Conservation (phyloP, 306 rosid genomes). For the Cyamopsis tetragonoloba region DNA sequence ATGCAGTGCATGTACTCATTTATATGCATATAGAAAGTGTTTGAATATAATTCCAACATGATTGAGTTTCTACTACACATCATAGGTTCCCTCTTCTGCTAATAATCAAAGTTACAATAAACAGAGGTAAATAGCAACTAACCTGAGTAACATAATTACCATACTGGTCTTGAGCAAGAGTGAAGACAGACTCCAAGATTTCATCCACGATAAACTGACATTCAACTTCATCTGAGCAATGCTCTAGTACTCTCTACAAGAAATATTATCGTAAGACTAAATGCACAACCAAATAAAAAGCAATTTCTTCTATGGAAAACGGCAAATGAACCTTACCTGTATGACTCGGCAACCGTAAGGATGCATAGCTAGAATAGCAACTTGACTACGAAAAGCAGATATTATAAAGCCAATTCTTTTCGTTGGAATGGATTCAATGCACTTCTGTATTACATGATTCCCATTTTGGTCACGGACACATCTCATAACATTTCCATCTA, state of each 20-base stretch:
- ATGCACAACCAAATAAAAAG: neutral
- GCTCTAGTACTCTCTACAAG: constrained; percentile 60
- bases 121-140: constrained; percentile 13
- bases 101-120: neutral
- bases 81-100: neutral
- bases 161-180: constrained; percentile 63
- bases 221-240: constrained; percentile 45
- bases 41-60: neutral
- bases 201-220: constrained; percentile 67
- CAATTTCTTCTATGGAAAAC: neutral
- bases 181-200: constrained; percentile 52
- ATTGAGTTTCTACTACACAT: neutral
- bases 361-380: constrained; percentile 48
- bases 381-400: constrained; percentile 55
- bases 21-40: neutral
- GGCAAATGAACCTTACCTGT: constrained; percentile 37
- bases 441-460: constrained; percentile 69
- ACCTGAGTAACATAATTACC: constrained; percentile 71
- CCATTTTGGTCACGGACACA: constrained; percentile 67
- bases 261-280: constrained; percentile 16
- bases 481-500: constrained; percentile 59
- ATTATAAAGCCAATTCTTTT: constrained; percentile 42
- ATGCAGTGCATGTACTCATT: neutral
- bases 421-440: constrained; percentile 56
- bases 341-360: constrained; percentile 68